These are phyloP conservation scores for Globisporangium okanoganense DNA, from an alignment of 352 stramenopile species.

Conservation along the genomic window DNA sequence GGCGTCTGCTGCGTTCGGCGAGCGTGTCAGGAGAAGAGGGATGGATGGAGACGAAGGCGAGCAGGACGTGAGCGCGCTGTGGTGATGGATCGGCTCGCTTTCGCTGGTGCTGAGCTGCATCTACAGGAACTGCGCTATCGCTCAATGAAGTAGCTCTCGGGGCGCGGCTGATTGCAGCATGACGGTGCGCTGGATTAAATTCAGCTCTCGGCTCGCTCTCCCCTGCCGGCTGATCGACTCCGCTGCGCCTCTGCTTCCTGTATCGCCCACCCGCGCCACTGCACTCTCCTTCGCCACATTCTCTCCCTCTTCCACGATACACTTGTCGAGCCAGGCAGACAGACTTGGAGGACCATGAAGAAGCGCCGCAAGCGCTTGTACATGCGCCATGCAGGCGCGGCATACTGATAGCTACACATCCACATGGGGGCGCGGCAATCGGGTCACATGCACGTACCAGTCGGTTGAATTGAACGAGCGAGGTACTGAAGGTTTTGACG, in stretches of 20 bases:
- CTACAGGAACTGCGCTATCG: neutral
- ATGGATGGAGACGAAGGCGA: neutral
- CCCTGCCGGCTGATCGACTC: neutral
- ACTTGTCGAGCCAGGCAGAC: neutral
- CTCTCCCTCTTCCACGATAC: neutral
- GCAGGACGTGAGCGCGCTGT: neutral
- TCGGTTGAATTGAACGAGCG: constrained; percentile 87
- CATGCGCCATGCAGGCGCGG: neutral
- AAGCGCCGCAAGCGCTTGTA: neutral
- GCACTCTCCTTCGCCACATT: neutral
- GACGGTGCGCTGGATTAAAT: neutral
- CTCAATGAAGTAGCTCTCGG: neutral
- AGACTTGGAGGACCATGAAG: neutral
- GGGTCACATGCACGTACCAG: constrained; percentile 58
- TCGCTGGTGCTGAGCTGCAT: neutral
- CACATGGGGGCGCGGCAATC: neutral
- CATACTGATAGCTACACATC: neutral
- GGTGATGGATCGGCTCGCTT: neutral
- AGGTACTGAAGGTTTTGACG: constrained; percentile 77
- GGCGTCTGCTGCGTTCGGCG: neutral
- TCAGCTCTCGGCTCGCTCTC: neutral
- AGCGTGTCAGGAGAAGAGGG: neutral
- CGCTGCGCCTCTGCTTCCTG: neutral
- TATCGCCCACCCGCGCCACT: neutral
- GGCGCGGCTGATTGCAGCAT: neutral